Percentiles rank a stretch among this genome's conserved stretches.
These are phyloP conservation scores for Scenedesmus sp. DNA, from an alignment of 163 green algal genomes.

Conservation along the genomic window DNA sequence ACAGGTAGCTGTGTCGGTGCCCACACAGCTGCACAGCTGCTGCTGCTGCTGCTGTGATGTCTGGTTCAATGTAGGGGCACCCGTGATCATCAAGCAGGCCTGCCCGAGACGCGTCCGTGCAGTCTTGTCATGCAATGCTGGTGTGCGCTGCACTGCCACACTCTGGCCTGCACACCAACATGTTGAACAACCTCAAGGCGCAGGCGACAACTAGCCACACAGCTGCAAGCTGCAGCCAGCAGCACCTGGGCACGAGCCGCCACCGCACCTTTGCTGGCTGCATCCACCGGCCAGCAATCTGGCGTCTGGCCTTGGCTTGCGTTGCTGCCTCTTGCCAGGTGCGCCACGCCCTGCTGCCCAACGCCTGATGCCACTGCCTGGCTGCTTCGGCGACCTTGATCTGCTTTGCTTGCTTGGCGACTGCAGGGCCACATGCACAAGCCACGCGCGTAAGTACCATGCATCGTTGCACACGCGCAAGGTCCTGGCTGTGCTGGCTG, in stretches of 20 bases:
- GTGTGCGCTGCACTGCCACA: neutral
- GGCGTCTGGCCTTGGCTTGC: conserved; percentile 45
- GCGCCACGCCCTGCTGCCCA: conserved; percentile 62
- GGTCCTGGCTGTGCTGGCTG: too few species aligned
- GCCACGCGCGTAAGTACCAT: neutral
- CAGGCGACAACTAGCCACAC: too few species aligned
- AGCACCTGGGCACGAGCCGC: neutral
- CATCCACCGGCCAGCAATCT: conserved; percentile 68
- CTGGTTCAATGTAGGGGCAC: too few species aligned
- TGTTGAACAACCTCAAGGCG: too few species aligned
- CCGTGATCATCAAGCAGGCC: too few species aligned
- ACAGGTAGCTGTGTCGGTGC: too few species aligned
- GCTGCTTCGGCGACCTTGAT: conserved; percentile 24
- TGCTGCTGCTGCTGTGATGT: neutral
- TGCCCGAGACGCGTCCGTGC: too few species aligned
- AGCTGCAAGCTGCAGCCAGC: neutral
- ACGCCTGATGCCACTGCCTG: conserved; percentile 42
- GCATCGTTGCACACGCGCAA: too few species aligned
- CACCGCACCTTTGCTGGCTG: conserved; percentile 64
- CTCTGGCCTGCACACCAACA: too few species aligned
- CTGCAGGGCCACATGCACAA: neutral
- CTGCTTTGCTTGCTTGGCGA: neutral
- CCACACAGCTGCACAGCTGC: too few species aligned
- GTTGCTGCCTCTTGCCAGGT: conserved; percentile 58
- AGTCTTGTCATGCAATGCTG: neutral